Conservation (phyloP, 192 early-diverging fungal genomes). For the Backusella sp. region DNA sequence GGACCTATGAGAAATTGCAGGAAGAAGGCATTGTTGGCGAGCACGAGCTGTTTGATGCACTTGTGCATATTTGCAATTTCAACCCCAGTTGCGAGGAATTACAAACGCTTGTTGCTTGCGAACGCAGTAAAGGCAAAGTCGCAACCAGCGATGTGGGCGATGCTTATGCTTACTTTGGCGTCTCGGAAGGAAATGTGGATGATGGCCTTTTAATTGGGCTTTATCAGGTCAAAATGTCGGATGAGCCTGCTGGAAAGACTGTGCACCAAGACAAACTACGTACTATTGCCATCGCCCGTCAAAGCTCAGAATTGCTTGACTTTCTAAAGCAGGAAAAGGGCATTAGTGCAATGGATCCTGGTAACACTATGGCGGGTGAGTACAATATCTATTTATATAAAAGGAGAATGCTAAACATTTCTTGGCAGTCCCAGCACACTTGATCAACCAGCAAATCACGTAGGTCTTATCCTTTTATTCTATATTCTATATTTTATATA, state of each 20-base stretch:
- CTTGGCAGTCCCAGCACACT: background rate
- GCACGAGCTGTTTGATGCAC: conserved; percentile 38
- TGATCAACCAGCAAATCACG: conserved; percentile 7
- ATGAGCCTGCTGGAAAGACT: conserved; percentile 32
- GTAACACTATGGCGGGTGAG: background rate
- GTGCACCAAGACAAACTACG: conserved; percentile 28
- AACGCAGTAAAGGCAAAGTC: conserved; percentile 53
- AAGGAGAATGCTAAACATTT: background rate
- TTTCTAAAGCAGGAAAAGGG: conserved; percentile 19
- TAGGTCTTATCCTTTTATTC: background rate
- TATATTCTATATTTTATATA: too few species aligned
- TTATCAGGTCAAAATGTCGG: conserved; percentile 27
- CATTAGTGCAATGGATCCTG: background rate
- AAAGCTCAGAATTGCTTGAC: conserved; percentile 15
- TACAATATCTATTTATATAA: background rate
- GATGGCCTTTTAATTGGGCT: conserved; percentile 30
- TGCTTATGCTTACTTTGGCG: conserved; percentile 48
- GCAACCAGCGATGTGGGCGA: conserved; percentile 36
- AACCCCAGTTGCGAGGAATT: conserved; percentile 39
- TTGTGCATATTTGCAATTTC: conserved; percentile 38
- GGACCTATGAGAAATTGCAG: conserved; percentile 48
- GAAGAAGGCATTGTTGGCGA: conserved; percentile 41
- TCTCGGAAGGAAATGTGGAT: conserved; percentile 38
- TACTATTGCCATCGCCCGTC: conserved; percentile 18
- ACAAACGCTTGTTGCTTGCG: conserved; percentile 43